These are phyloP conservation scores for Botrytis galanthina DNA, from an alignment of 2,329 filamentous ascomycete genomes.

Conservation along the genomic window DNA sequence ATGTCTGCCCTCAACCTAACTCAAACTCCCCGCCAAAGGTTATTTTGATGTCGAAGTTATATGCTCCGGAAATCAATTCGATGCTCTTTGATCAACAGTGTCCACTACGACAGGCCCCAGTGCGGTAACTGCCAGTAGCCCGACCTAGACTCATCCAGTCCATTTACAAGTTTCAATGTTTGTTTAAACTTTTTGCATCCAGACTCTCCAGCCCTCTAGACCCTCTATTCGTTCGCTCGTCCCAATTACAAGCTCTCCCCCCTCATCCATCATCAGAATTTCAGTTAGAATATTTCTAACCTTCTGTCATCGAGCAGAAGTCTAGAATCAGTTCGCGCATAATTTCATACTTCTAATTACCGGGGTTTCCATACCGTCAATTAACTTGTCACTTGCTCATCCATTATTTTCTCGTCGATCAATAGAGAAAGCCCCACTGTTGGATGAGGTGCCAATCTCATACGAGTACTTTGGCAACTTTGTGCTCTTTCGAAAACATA, in stretches of 20 bases:
- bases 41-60: neutral
- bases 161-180: slow-evolving; percentile 4
- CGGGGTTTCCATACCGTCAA: slow-evolving; percentile 2
- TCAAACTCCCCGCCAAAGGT: neutral
- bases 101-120: neutral
- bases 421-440: neutral
- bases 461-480: slow-evolving; percentile 3
- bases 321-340: slow-evolving; percentile 14
- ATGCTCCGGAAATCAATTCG: neutral
- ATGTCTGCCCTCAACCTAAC: neutral
- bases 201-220: neutral
- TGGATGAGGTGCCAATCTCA: slow-evolving; percentile 1
- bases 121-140: neutral
- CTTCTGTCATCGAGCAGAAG: slow-evolving; percentile 13
- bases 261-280: slow-evolving; percentile 1
- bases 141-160: neutral
- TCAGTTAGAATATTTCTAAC: neutral
- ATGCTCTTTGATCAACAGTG: slow-evolving; percentile 5
- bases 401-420: neutral
- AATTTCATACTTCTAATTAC: slow-evolving; percentile 3
- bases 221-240: slow-evolving; percentile 2
- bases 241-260: neutral
- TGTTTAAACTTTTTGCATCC: slow-evolving; percentile 9
- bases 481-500: neutral
- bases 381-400: neutral